phyloP scores from a whole-genome alignment of 495 filamentous ascomycete species.

The Aeminium ludgeri region DNA sequence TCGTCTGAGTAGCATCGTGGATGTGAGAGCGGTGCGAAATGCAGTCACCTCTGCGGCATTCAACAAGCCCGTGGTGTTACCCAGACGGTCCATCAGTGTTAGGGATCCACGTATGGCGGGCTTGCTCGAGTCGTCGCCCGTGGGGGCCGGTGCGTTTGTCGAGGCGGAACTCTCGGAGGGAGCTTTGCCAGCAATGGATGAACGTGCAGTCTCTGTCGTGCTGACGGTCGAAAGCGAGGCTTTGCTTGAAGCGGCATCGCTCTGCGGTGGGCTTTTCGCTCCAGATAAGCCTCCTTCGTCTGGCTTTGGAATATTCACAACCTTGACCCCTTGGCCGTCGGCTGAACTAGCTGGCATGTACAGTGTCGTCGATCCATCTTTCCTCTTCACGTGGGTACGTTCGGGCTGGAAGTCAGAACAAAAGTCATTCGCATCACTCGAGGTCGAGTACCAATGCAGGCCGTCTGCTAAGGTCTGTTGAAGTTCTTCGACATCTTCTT shows the following conservation, averaged over 20 bases:
- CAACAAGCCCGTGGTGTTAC: conserved; percentile 59
- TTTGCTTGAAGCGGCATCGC: conserved; percentile 1
- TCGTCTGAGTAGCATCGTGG: conserved; percentile 54
- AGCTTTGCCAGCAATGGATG: conserved; percentile 14
- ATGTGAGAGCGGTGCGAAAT: conserved; percentile 79
- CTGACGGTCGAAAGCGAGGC: conserved; percentile 16
- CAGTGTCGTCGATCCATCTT: conserved; percentile 62
- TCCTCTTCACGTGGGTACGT: conserved; percentile 49
- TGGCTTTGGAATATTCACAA: conserved; percentile 33
- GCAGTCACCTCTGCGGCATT: conserved; percentile 77
- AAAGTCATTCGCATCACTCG: conserved; percentile 36
- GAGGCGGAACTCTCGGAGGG: background rate
- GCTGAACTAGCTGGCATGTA: conserved; percentile 74
- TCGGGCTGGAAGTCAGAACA: conserved; percentile 56
- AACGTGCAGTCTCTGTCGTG: background rate
- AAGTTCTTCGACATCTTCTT: conserved; percentile 49
- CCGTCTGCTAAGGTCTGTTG: conserved; percentile 51
- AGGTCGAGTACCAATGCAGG: conserved; percentile 68
- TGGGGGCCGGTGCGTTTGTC: background rate
- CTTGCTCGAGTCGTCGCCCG: conserved; percentile 15
- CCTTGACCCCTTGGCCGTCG: conserved; percentile 44
- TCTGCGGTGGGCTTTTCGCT: background rate
- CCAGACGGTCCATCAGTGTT: conserved; percentile 50
- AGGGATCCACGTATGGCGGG: conserved; percentile 60
- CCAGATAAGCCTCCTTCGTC: conserved; percentile 10